Conservation (phyloP, 345 rosid species). For the Eucalyptus rudis region DNA sequence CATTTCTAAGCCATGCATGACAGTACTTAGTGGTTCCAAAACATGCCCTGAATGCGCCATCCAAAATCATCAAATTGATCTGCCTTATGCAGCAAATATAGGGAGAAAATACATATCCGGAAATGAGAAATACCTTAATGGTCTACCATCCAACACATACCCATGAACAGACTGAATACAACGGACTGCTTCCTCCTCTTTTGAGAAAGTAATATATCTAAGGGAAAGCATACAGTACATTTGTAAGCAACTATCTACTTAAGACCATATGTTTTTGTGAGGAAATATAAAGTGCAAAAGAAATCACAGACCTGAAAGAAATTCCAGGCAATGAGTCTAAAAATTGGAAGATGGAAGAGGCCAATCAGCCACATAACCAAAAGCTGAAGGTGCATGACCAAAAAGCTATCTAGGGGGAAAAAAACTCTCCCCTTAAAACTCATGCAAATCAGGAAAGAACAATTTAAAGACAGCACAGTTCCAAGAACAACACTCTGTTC, state of each 20-base stretch:
- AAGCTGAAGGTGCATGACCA: not conserved
- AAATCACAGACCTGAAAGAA: not conserved
- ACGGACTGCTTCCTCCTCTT: constrained; percentile 86
- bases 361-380: not conserved
- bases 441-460: not conserved
- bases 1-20: constrained; percentile 95
- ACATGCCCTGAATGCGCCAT: constrained; percentile 50
- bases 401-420: not conserved
- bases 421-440: not conserved
- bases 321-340: not conserved
- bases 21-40: constrained; percentile 96
- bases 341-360: not conserved
- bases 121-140: constrained; percentile 15
- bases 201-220: constrained; percentile 77
- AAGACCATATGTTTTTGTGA: not conserved
- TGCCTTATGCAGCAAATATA: not conserved
- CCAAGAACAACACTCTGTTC: not conserved
- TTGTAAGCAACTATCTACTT: not conserved
- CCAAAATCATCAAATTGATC: not conserved
- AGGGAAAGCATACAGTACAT: not conserved
- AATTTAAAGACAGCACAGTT: not conserved
- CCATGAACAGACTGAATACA: constrained; percentile 93
- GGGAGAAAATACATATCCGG: not conserved
- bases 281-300: not conserved
- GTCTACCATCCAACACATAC: constrained; percentile 75